Evolutionary conservation across 495 filamentous ascomycete species (phyloP).

Genomic region (Hypoxylon lienhwacheense): DNA sequence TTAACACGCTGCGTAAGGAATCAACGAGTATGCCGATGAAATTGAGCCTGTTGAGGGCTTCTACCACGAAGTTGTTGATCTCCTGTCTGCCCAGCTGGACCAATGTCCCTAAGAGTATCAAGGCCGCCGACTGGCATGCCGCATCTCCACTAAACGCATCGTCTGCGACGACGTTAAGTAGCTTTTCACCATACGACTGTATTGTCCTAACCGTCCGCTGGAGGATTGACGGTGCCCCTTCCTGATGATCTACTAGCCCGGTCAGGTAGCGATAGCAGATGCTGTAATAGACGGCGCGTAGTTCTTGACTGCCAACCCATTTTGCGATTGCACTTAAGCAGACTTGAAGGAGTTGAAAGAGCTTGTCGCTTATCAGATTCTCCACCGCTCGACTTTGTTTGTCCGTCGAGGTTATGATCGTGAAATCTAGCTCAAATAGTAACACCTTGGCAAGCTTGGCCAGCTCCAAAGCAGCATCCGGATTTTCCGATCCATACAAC

Average conservation of each 20-base stretch:
- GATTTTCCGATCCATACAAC: constrained; percentile 63
- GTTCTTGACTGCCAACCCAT: constrained; percentile 64
- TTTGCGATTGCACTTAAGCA: constrained; percentile 73
- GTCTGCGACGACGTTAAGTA: constrained; percentile 87
- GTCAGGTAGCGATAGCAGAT: constrained; percentile 84
- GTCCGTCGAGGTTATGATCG: constrained; percentile 41
- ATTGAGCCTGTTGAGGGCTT: constrained; percentile 78
- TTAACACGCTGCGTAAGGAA: constrained; percentile 68
- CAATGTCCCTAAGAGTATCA: constrained; percentile 71
- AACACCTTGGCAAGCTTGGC: constrained; percentile 76
- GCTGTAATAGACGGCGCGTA: constrained; percentile 83
- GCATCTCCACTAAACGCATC: constrained; percentile 87
- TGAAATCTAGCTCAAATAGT: constrained; percentile 69
- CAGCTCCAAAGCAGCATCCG: constrained; percentile 68
- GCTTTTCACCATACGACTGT: constrained; percentile 71
- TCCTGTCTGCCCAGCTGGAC: constrained; percentile 68
- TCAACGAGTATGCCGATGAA: constrained; percentile 89
- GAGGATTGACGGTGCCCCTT: constrained; percentile 47
- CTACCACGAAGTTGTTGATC: constrained; percentile 69
- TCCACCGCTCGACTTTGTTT: constrained; percentile 57
- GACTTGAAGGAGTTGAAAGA: constrained; percentile 87
- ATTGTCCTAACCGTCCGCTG: constrained; percentile 73
- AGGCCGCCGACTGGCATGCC: constrained; percentile 76
- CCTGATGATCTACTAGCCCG: constrained; percentile 62
- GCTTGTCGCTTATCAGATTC: constrained; percentile 80